Evolutionary conservation across 306 rosid species (phyloP), one percentile per base, ranked within the genome.

Genomic region (Lotus japonicus): DNA sequence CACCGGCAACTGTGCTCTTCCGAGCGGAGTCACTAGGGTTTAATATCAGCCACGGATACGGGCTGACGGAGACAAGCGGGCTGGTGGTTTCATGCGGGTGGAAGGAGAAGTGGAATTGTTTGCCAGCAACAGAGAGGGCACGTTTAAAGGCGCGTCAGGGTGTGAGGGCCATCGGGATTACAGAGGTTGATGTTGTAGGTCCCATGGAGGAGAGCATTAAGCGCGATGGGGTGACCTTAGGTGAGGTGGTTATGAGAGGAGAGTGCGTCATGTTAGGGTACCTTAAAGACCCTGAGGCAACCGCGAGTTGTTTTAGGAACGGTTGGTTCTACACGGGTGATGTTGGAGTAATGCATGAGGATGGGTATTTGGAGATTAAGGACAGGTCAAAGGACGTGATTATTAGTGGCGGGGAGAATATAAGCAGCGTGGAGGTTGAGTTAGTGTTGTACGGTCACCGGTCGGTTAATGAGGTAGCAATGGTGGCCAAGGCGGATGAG

Each of bases 361-460:
- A 90, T 5, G 97, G 95, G 9, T 87, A 90, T 28, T 6, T 90
- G 9, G 97, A 87, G 64, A 87, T 90, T 0, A 87, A 82, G 9
- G 97, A 90, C 11, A 62, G 97, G 7, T 85, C 95, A 0, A 90
- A 90, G 74, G 97, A 87, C 14, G 87, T 90, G 33, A 90, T 90
- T 0, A 90, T 90, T 0, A 84, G 89, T 1, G 95, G 97, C 0
- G 97, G 97, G 4, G 97, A 90, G 86, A 90, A 90, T 38, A 3
- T 90, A 66, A 90, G 97, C 62, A 90, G 95, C 7, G 90, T 87
- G 14, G 95, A 90, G 77, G 88, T 90, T 2, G 97, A 90, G 7
- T 82, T 88, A 5, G 74, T 80, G 9, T 4, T 87, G 5, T 90
- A 85, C 0, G 38, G 74, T 0, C 86, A 87, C 35, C 87, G 92